These are phyloP conservation scores for Neurospora sublineolata DNA, from an alignment of 495 filamentous ascomycete genomes.

Conservation along the genomic window DNA sequence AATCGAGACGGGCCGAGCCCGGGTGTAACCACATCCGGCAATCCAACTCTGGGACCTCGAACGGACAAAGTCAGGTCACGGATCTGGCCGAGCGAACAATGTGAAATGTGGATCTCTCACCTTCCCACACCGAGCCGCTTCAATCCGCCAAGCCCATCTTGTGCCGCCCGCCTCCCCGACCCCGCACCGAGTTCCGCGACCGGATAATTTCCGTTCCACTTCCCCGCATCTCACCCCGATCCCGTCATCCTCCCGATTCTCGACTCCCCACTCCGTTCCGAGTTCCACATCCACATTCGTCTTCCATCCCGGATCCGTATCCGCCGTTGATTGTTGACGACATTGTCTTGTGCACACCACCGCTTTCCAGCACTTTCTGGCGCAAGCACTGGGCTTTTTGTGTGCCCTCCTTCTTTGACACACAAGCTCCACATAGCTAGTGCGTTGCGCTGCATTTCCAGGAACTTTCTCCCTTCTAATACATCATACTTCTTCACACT, in stretches of 20 bases:
- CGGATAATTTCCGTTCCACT: background rate
- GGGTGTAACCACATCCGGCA: background rate
- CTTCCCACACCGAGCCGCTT: background rate
- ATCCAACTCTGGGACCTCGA: background rate
- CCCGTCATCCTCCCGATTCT: background rate
- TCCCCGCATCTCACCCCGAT: background rate
- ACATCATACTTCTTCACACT: too few relatives aligned
- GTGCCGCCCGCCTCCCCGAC: background rate
- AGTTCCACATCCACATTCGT: background rate
- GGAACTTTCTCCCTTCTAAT: too few relatives aligned
- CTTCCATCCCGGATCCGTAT: background rate
- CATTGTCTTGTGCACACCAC: too few relatives aligned
- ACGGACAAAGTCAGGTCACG: background rate
- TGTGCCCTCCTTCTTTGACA: too few relatives aligned
- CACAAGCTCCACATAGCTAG: too few relatives aligned
- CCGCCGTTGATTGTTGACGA: background rate
- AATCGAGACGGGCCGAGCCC: background rate
- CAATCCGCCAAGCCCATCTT: background rate
- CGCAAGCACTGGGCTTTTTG: too few relatives aligned
- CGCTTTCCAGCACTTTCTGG: too few relatives aligned
- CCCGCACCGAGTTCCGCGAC: background rate
- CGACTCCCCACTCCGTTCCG: background rate
- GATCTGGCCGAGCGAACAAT: background rate
- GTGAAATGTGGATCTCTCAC: background rate
- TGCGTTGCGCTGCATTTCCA: too few relatives aligned